Evolutionary conservation across 371 early-diverging fungal species (phyloP).

Genomic region (Apophysomyces elegans): DNA sequence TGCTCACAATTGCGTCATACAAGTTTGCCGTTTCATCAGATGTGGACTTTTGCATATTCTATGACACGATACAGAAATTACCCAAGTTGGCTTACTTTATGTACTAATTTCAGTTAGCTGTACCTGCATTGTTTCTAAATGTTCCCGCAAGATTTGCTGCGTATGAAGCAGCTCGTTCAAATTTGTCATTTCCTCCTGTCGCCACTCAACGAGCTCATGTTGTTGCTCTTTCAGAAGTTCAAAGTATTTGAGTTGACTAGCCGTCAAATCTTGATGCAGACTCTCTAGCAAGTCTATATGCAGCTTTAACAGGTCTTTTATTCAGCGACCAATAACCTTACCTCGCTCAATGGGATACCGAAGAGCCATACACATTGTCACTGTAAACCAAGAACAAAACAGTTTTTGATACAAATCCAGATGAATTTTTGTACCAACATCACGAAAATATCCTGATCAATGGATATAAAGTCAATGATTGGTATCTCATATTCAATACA

Average conservation of each 20-base stretch:
- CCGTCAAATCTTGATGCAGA: conserved; percentile 15
- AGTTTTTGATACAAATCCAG: neutral
- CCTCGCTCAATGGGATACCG: conserved; percentile 22
- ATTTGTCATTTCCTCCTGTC: conserved; percentile 10
- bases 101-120: neutral
- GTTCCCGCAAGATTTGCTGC: neutral
- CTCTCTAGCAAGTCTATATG: conserved; percentile 15
- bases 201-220: conserved; percentile 17
- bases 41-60: neutral
- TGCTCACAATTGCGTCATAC: neutral
- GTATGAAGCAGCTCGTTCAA: neutral
- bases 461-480: neutral
- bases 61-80: neutral
- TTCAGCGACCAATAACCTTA: neutral
- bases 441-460: conserved; percentile 18
- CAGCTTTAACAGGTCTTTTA: neutral
- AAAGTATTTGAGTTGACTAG: conserved; percentile 11
- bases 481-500: neutral
- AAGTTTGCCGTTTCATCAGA: neutral
- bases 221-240: conserved; percentile 12
- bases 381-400: neutral
- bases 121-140: neutral
- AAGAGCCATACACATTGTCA: conserved; percentile 18
- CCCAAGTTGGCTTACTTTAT: too few species aligned
- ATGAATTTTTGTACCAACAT: conserved; percentile 12